Evolutionary conservation across 1,284 basidiomycete genomes (phyloP), one percentile per base, ranked within the genome.

Genomic region (Xerocomus amazonicus): DNA sequence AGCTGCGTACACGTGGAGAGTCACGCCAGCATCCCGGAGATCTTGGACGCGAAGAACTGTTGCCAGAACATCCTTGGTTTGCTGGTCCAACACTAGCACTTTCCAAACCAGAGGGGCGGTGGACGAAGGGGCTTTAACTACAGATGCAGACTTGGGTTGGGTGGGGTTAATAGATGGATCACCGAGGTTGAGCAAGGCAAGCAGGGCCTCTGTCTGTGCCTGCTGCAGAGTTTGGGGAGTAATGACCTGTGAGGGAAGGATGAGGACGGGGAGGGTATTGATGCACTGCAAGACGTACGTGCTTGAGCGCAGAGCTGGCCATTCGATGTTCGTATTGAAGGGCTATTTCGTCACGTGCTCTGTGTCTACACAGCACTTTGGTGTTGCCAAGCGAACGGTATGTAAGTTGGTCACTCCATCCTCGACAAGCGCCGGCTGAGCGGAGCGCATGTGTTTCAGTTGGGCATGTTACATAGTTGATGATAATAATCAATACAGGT

Each of bases 11-110:
- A 98, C 92, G 73, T 99, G 97, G 48, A 99, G 75, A 5, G 96
- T 99, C 39, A 99, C 93, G 29, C 97, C 97, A 47, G 92, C 90
- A 64, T 98, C 95, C 46, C 97, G 80, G 53, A 99, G 76, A 70
- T 99, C 97, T 68, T 97, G 95, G 1, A 99, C 97, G 48, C 95
- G 82, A 58, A 99, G 72, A 14, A 92, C 90, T 0, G 97, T 98
- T 9, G 96, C 95, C 29, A 99, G 78, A 29, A 99, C 87, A 67
- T 99, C 96, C 69, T 98, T 97, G 45, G 93, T 96, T 56, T 89
- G 81, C 65, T 96, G 92, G 70, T 99, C 97, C 54, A 99, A 77
- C 1, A 99, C 85, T 8, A 99, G 77, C 8, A 99, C 87, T 71
- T 99, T 99, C 96, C 97, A 99, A 5, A 97, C 85, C 5, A 92